Evolutionary conservation across 2,329 filamentous ascomycete species (phyloP), one percentile per base, ranked within the genome.

Genomic region (Aspergillus fischeri): DNA sequence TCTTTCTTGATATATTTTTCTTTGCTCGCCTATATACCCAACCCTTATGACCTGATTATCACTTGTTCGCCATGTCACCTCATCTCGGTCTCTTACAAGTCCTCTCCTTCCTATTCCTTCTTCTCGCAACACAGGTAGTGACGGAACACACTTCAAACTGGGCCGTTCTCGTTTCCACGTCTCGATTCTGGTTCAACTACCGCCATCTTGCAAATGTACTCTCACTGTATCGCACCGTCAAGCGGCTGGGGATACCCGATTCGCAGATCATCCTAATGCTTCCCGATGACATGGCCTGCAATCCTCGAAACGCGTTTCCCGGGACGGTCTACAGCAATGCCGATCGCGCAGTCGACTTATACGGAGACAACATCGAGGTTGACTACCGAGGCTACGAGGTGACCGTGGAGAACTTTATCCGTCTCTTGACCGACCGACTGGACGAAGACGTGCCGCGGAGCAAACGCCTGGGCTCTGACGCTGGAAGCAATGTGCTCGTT

Each of bases 141-240:
- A 67, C 73, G 9, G 74, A 76, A 55, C 94, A 99, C 78, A 99
- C 94, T 17, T 97, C 91, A 72, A 99, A 99, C 78, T 99, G 94
- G 94, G 94, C 94, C 9, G 94, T 99, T 60, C 87, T 99, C n/a
- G 94, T 99, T 58, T 94, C 90, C 63, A 99, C 94, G 5, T 99
- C 94, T 53, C 90, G 94, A 54, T 99, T 99, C 82, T 99, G 94
- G 94, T 99, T 99, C 86, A 99, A 99, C 79, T 99, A 99, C 77
- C 90, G 94, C 57, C 94, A 99, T 75, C 88, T 99, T 53, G 92
- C 94, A 75, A 99, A 99, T 78, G 94, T 96, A 20, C 86, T 99
- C 60, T 97, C 93, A 58, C 87, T 99, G 62, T 99, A 99, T 78
- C 91, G 94, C 57, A 99, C 94, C 56, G 94, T 99, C 62, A 99